These are phyloP conservation scores for Lipomyces yamanashiensis DNA, from an alignment of 805 yeast species.

Conservation along the genomic window DNA sequence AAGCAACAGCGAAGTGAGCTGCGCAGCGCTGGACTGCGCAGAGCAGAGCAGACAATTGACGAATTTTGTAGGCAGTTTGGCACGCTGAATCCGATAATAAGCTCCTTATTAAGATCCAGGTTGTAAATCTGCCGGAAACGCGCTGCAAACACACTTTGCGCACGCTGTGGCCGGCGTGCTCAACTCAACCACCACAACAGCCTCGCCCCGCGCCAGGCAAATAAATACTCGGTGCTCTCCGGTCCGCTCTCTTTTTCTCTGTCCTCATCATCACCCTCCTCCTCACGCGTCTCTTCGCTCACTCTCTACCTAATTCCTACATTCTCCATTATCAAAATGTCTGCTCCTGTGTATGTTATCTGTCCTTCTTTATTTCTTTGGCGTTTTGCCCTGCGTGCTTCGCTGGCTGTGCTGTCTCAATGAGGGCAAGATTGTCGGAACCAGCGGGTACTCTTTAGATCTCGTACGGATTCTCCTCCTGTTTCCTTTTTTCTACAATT, in stretches of 20 bases:
- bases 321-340: slow-evolving; percentile 21
- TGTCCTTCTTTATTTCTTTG: slow-evolving; percentile 4
- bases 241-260: slow-evolving; percentile 18
- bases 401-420: neutral
- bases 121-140: no score
- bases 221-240: slow-evolving; percentile 30
- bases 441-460: neutral
- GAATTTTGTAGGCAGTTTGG: no score
- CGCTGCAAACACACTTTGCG: neutral
- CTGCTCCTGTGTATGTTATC: slow-evolving; percentile 35
- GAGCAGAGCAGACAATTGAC: no score
- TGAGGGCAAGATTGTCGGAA: neutral
- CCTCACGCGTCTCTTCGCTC: slow-evolving; percentile 8
- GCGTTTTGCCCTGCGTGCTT: neutral
- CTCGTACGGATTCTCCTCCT: no score
- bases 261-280: slow-evolving; percentile 1
- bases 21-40: no score
- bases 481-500: no score
- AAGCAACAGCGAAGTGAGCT: no score
- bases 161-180: neutral
- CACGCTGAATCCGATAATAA: no score
- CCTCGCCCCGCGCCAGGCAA: slow-evolving; percentile 2
- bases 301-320: neutral
- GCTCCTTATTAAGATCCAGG: no score
- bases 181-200: neutral